Evolutionary conservation across 164 flowering plant genomes (phyloP), one percentile per base, ranked within the genome.

Genomic region (Chimonanthus praecox): DNA sequence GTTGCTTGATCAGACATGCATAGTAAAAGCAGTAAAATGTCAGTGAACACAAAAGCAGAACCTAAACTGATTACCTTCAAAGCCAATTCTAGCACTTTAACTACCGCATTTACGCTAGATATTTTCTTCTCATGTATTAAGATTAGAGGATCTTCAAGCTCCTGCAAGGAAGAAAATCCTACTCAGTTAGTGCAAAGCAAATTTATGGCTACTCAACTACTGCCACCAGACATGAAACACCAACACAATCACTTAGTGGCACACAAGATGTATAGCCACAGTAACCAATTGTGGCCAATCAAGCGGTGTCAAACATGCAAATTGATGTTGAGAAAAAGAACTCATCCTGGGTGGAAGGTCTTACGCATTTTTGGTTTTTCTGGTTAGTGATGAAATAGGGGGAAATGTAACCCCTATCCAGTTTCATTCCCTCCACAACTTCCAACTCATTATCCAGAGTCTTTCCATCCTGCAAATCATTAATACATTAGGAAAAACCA

Each of bases 371-470:
- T 80, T 94, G 99, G 77, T 71, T 92, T 75, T 94, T 94, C 78
- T 78, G 87, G 77, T 92, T 88, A 49, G 98, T 94, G 64, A 92
- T 87, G 83, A 94, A 94, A 78, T 94, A 92, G 7, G 99, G 99
- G 21, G 98, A 94, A 21, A 94, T 94, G 74, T 92, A 94, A 3
- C 99, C 99, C 78, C 98, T 90, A 73, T 94, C 99, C 68, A 94
- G 82, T 85, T 94, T 92, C 99, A 94, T 94, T 49, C 99, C 99
- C 81, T 94, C 99, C 77, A 91, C 99, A 82, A 94, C 97, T 82
- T 94, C 98, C 77, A 94, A 77, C 76, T 94, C 99, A 77, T 94
- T 94, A 68, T 80, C 82, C 72, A 94, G 73, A 67, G 99, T 94
- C 73, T 94, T 94, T 18, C 99, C 99, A 85, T 94, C 99, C 98